Conservation (phyloP, 768 basidiomycete species). For the Psilocybe cyanescens region DNA sequence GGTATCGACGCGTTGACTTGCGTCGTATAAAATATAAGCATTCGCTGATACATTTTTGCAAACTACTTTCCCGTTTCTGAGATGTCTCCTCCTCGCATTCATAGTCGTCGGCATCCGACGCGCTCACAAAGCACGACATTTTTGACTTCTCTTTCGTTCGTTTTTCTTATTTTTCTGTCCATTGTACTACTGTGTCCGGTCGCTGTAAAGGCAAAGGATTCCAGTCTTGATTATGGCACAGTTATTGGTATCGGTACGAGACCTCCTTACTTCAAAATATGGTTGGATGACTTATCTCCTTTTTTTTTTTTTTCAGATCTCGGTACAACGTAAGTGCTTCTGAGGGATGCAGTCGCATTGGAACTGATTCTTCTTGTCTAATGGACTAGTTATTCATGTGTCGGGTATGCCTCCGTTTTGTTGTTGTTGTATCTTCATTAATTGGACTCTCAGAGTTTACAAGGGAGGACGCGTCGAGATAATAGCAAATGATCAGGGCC, state of each 20-base stretch:
- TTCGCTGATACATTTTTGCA: neutral
- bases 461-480: constrained; percentile 68
- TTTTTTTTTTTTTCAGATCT: constrained; percentile 50
- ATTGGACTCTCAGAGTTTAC: constrained; percentile 39
- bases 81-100: constrained; percentile 62
- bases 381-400: constrained; percentile 69
- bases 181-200: constrained; percentile 72
- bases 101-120: constrained; percentile 49
- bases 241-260: constrained; percentile 80
- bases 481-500: constrained; percentile 89
- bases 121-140: constrained; percentile 18
- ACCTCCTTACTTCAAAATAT: neutral
- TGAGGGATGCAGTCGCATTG: neutral
- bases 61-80: constrained; percentile 29
- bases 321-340: constrained; percentile 66
- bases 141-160: constrained; percentile 45
- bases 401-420: constrained; percentile 30
- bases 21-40: neutral
- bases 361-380: constrained; percentile 12
- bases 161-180: constrained; percentile 58
- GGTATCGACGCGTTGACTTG: neutral
- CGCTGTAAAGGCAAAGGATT: constrained; percentile 52
- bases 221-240: constrained; percentile 67
- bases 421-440: neutral
- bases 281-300: neutral